Evolutionary conservation across 2,329 filamentous ascomycete species (phyloP).

Genomic region (Colletotrichum horii): DNA sequence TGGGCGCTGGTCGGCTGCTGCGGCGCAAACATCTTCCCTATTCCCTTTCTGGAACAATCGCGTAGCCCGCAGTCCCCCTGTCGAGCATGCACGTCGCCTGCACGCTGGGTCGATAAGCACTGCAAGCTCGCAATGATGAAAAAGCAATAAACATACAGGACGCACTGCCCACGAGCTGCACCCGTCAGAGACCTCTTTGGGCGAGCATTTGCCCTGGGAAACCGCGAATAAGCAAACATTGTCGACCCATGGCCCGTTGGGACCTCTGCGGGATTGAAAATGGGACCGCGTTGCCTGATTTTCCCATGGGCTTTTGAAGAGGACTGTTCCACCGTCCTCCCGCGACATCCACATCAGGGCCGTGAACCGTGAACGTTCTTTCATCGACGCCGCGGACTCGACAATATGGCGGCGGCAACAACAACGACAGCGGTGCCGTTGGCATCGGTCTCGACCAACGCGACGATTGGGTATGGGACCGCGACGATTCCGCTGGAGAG

Average conservation of each 20-base stretch:
- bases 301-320: not conserved
- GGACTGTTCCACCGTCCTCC: not conserved
- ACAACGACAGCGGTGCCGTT: not conserved
- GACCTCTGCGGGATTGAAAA: not conserved
- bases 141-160: conserved; percentile 4
- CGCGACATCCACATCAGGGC: not conserved
- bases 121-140: not conserved
- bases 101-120: not conserved
- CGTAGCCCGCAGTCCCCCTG: not conserved
- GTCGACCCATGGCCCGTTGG: not conserved
- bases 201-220: not conserved
- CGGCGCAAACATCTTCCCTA: not conserved
- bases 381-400: not conserved
- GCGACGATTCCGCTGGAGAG: conserved; percentile 8
- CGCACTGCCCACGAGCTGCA: not conserved
- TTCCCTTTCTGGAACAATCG: not conserved
- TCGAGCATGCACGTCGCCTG: not conserved
- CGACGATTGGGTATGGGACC: not conserved
- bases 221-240: not conserved
- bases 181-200: not conserved
- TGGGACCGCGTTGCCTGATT: not conserved
- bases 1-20: not conserved
- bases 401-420: not conserved
- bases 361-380: not conserved
- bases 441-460: not conserved